Conservation (phyloP, 768 basidiomycete genomes). For the Tremella yokohamensis region DNA sequence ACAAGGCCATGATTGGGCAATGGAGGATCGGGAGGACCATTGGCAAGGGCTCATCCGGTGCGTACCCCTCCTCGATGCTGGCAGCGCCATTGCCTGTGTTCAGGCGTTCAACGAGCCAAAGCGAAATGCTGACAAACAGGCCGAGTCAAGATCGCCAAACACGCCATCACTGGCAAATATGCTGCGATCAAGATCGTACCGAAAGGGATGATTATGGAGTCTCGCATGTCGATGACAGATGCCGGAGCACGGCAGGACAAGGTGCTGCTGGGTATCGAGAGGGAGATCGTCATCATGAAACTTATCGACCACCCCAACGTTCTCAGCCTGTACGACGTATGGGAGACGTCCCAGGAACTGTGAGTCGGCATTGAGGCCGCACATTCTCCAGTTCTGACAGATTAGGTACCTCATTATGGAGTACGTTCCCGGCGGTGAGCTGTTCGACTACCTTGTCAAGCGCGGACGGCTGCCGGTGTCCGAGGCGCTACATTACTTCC, state of each 20-base stretch:
- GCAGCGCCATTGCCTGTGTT: too few species aligned
- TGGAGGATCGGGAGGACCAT: conserved; percentile 85
- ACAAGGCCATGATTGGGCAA: conserved; percentile 60
- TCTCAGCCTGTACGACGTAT: conserved; percentile 91
- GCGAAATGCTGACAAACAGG: conserved; percentile 59
- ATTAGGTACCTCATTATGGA: conserved; percentile 72
- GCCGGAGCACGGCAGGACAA: conserved; percentile 73
- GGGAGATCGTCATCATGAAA: conserved; percentile 97
- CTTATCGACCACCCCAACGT: conserved; percentile 93
- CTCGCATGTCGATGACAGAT: conserved; percentile 65
- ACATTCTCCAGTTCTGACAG: neutral
- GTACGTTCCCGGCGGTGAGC: conserved; percentile 89
- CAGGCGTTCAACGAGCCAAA: neutral
- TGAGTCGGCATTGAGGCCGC: conserved; percentile 53
- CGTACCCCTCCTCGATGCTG: conserved; percentile 30
- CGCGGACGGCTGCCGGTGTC: conserved; percentile 65
- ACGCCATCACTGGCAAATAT: conserved; percentile 79
- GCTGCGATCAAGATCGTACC: conserved; percentile 94
- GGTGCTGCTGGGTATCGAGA: conserved; percentile 73
- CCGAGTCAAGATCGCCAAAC: conserved; percentile 81
- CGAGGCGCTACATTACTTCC: conserved; percentile 82
- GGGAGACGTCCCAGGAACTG: conserved; percentile 85
- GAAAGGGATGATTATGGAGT: conserved; percentile 64
- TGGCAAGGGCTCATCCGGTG: conserved; percentile 75
- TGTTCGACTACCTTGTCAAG: conserved; percentile 85